Evolutionary conservation across 768 basidiomycete species (phyloP).

Genomic region (Pholiota microspora): DNA sequence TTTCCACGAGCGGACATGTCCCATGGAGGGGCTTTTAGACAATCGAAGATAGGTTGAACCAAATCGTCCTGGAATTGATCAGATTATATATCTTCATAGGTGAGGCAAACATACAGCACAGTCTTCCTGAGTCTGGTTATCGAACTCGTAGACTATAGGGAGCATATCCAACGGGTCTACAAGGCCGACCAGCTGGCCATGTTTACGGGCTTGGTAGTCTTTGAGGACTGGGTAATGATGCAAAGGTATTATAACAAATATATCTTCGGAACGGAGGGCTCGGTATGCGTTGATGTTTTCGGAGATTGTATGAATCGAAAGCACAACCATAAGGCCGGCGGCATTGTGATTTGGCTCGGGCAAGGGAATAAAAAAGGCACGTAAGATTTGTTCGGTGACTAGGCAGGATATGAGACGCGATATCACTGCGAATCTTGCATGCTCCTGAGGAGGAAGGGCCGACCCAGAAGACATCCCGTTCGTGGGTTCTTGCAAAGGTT

Average conservation of each 20-base stretch:
- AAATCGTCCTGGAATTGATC: constrained; percentile 9
- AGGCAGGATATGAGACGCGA: constrained; percentile 53
- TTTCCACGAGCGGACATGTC: constrained; percentile 20
- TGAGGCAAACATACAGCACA: constrained; percentile 18
- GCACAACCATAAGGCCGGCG: constrained; percentile 40
- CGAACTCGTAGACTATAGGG: constrained; percentile 36
- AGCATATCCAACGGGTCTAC: constrained; percentile 61
- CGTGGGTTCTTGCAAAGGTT: not conserved
- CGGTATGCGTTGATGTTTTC: constrained; percentile 22
- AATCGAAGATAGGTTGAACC: constrained; percentile 13
- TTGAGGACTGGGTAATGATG: constrained; percentile 44
- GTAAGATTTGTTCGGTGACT: constrained; percentile 54
- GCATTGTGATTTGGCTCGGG: constrained; percentile 29
- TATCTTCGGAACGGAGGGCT: constrained; percentile 32
- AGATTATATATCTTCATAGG: constrained; percentile 21
- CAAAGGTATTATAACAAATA: constrained; percentile 48
- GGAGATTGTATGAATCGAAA: constrained; percentile 29
- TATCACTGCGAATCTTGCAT: constrained; percentile 46
- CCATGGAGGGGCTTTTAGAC: constrained; percentile 17
- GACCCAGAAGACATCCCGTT: constrained; percentile 26
- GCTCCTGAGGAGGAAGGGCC: constrained; percentile 38
- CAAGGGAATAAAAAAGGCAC: constrained; percentile 46
- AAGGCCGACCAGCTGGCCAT: constrained; percentile 43
- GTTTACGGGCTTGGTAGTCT: constrained; percentile 23
- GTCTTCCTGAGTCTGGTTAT: constrained; percentile 12